Base-by-base conservation (phyloP, 2,329 filamentous ascomycete species). In the Chlorencoelia australis region DNA sequence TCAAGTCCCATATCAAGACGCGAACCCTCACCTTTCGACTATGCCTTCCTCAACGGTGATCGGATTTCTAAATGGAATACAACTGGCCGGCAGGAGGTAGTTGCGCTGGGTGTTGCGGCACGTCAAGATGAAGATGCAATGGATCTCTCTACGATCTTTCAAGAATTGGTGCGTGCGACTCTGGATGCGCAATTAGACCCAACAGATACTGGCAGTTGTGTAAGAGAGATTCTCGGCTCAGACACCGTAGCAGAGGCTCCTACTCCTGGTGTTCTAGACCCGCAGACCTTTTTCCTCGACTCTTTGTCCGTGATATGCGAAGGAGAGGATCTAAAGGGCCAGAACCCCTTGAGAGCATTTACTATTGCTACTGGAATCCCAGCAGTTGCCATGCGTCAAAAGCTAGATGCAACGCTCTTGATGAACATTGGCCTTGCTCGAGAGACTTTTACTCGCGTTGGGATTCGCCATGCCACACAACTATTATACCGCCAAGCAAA, bases 401-500 rank as follows among this genome's bases (percentile, higher is more conserved):
- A 87, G 45, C 71, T 98, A n/a, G 91, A 98, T 48, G 75, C 77
- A 5, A 69, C 77, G 13, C 63, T 93, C 7, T 66, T 96, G 8
- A 75, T 82, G 51, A 71, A 80, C 18, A 64, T 95, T 10, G 82
- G 82, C 7, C 67, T 98, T 28, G 84, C 94, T 32, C 75, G 87
- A 33, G 76, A 81, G n/a, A 89, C 80, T 5, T 98, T 96, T 58
- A 68, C 73, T 39, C 80, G 80, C 47, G 76, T 91, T 55, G 81
- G 82, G 11, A 87, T 94, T 46, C 79, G 89, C 37, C 87, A 93
- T 54, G 83, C 88, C 32, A 98, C 91, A 6, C 94, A 95, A 51
- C 69, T 91, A 4, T 71, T 98, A 1, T 98, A 98, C 59, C 81
- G 88, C 42, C 91, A 96, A 60, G 86, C 89, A 10, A 96, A 94